These are phyloP conservation scores for Plasmodium sp. DNA, from an alignment of 169 alveolate species.

Conservation along the genomic window DNA sequence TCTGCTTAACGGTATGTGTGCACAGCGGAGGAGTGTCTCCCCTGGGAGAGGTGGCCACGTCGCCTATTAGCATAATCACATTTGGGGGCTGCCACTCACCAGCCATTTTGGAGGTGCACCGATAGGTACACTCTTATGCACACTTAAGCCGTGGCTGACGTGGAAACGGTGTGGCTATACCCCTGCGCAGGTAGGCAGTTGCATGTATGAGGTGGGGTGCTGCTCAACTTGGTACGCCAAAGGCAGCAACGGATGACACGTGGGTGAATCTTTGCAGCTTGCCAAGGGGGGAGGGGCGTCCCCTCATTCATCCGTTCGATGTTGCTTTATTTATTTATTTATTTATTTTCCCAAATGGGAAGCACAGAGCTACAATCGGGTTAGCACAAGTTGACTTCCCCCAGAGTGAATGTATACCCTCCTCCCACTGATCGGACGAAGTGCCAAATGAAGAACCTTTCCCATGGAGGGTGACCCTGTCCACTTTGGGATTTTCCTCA, in stretches of 20 bases:
- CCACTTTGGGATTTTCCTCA: background rate
- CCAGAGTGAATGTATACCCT: background rate
- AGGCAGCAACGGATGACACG: background rate
- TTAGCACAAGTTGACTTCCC: background rate
- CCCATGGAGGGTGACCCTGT: background rate
- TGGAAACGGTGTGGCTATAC: background rate
- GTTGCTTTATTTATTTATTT: background rate
- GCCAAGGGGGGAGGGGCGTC: too few relatives aligned
- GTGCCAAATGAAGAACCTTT: background rate
- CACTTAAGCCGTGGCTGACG: background rate
- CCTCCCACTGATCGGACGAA: background rate
- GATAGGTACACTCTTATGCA: background rate
- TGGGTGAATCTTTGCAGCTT: background rate
- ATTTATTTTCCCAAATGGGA: background rate
- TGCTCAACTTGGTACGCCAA: background rate
- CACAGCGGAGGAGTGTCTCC: background rate
- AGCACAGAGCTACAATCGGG: background rate
- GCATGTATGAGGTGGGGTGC: background rate
- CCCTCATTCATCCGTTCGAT: background rate
- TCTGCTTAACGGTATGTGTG: background rate
- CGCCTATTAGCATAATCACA: background rate
- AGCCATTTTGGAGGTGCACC: background rate
- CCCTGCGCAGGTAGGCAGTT: background rate
- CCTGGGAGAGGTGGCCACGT: background rate
- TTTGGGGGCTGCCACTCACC: background rate